phyloP scores from a whole-genome alignment of 805 yeast genomes.

The Myxozyma vanderwaltii region DNA sequence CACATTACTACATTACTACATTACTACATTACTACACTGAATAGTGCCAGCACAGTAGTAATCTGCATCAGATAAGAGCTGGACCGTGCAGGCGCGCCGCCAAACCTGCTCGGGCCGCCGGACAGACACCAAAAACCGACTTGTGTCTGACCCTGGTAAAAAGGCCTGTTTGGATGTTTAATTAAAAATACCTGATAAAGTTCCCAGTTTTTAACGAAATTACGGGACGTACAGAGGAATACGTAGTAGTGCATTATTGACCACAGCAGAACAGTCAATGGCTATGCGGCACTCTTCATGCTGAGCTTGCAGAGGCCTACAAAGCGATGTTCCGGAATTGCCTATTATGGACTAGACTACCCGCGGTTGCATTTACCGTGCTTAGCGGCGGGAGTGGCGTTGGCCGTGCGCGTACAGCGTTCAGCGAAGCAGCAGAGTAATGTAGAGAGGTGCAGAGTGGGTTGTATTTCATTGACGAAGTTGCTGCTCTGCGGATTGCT shows the following conservation, averaged over 20 bases:
- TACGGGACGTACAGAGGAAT: not conserved
- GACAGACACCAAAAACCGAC: not conserved
- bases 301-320: too few species aligned
- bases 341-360: not conserved
- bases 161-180: not conserved
- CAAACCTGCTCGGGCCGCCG: conserved; percentile 6
- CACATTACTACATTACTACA: too few species aligned
- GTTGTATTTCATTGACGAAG: too few species aligned
- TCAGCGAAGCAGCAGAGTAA: not conserved
- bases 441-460: too few species aligned
- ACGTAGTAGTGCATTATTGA: not conserved
- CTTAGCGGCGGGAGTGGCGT: conserved; percentile 14
- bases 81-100: conserved; percentile 1
- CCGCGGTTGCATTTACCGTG: conserved; percentile 1
- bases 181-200: too few species aligned
- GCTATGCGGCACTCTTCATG: too few species aligned
- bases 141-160: not conserved
- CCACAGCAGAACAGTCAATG: too few species aligned
- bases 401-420: conserved; percentile 5
- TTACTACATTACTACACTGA: too few species aligned
- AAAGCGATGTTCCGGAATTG: too few species aligned
- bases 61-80: not conserved
- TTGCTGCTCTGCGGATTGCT: too few species aligned
- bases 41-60: too few species aligned
- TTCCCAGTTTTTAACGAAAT: not conserved